A percentile compares a stretch with the other conserved stretches of the same genome.
Conservation (phyloP, 148 eudicot species). For the Vaccinium macrocarpon region DNA sequence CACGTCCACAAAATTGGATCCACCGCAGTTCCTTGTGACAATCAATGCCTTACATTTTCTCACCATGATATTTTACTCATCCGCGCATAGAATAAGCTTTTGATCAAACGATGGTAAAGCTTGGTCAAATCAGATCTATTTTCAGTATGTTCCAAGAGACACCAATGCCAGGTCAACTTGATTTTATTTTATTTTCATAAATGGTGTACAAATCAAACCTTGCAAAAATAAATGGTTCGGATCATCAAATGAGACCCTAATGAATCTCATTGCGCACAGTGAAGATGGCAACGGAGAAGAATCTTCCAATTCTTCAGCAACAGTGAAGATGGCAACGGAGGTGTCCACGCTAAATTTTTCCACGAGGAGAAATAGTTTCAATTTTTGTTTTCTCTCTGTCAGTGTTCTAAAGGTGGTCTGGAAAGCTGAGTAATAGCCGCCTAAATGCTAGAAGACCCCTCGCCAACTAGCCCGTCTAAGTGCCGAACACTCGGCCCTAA, state of each 20-base stretch:
- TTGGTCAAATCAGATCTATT: neutral
- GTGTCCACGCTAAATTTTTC: too few relatives aligned
- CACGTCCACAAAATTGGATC: neutral
- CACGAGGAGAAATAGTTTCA: too few relatives aligned
- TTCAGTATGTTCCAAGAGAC: neutral
- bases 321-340: too few relatives aligned
- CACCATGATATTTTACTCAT: neutral
- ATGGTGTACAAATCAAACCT: neutral
- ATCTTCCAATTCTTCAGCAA: too few relatives aligned
- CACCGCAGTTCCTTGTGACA: neutral
- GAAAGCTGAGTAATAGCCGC: too few relatives aligned
- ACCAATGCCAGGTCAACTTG: neutral
- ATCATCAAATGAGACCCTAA: neutral
- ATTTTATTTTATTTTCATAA: neutral
- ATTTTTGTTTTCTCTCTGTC: too few relatives aligned
- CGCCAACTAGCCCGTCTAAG: too few relatives aligned
- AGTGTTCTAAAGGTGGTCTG: too few relatives aligned
- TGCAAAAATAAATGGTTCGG: neutral
- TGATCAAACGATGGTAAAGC: neutral
- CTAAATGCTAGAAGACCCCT: too few relatives aligned
- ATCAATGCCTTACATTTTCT: neutral
- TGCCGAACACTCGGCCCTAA: too few relatives aligned
- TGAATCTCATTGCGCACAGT: neutral
- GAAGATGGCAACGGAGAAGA: too few relatives aligned
- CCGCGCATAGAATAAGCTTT: neutral